Conservation (phyloP, 2,329 filamentous ascomycete species). For the Sclerotinia sclerotiorum region DNA sequence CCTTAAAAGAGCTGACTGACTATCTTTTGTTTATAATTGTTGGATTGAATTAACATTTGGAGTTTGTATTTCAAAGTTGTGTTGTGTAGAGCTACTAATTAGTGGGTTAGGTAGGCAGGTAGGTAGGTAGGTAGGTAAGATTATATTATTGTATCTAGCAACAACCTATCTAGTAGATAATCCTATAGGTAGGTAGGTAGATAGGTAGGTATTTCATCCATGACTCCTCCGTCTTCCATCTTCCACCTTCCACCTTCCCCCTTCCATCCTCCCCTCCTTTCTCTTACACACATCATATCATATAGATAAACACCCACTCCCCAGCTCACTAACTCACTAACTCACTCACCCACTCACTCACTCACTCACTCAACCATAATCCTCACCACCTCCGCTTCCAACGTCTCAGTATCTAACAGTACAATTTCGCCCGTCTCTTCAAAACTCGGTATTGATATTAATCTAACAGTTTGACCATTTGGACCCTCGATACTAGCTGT, state of each 20-base stretch:
- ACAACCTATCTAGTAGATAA: background rate
- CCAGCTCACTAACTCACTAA: too few species aligned
- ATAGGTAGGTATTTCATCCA: background rate
- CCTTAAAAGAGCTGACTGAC: too few species aligned
- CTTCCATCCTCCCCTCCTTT: too few species aligned
- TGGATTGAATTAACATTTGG: too few species aligned
- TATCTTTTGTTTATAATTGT: too few species aligned
- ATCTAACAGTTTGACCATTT: conserved; percentile 67
- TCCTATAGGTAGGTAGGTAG: background rate
- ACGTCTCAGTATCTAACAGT: conserved; percentile 79
- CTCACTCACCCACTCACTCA: background rate
- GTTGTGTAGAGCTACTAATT: too few species aligned
- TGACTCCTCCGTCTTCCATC: background rate
- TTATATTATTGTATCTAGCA: background rate
- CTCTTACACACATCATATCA: background rate
- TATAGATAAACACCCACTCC: background rate
- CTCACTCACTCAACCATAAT: conserved; percentile 28
- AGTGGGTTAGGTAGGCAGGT: too few species aligned
- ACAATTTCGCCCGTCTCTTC: conserved; percentile 75
- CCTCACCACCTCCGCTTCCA: conserved; percentile 52
- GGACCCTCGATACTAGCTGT: conserved; percentile 67
- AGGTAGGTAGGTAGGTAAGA: background rate
- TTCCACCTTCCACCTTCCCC: too few species aligned
- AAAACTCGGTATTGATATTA: conserved; percentile 85
- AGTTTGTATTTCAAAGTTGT: too few species aligned